Percentiles rank a stretch among this genome's conserved stretches.
These are phyloP conservation scores for Quercus wislizeni DNA, from an alignment of 306 rosid genomes.

Conservation along the genomic window DNA sequence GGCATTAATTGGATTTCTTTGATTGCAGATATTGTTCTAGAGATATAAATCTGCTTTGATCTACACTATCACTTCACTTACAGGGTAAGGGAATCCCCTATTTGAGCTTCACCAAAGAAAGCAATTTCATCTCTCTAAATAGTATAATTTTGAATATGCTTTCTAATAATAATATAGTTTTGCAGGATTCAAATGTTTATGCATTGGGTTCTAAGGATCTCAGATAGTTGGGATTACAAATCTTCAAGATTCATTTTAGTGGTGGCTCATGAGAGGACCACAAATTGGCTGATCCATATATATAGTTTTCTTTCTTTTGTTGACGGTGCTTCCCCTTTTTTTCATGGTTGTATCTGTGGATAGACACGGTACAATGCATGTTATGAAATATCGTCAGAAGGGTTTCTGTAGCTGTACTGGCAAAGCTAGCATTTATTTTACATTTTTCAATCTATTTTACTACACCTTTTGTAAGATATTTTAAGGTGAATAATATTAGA, in stretches of 20 bases:
- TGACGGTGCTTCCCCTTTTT: conserved; percentile 48
- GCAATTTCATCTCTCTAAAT: background rate
- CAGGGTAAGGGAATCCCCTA: conserved; percentile 33
- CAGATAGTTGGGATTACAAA: background rate
- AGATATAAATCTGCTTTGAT: conserved; percentile 50
- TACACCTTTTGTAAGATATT: conserved; percentile 44
- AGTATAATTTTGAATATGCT: background rate
- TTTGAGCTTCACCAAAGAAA: background rate
- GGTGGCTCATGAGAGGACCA: conserved; percentile 1
- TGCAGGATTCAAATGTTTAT: conserved; percentile 27
- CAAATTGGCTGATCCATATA: conserved; percentile 27
- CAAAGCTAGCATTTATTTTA: conserved; percentile 31
- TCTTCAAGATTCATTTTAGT: background rate
- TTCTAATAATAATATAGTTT: conserved; percentile 5
- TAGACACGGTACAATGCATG: conserved; percentile 56
- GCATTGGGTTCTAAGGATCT: conserved; percentile 26
- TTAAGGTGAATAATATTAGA: conserved; percentile 42
- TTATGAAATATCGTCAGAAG: conserved; percentile 37
- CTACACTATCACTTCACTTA: conserved; percentile 19
- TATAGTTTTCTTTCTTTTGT: conserved; percentile 28
- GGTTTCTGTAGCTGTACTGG: conserved; percentile 31
- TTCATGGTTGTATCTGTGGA: conserved; percentile 67
- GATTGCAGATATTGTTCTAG: conserved; percentile 90
- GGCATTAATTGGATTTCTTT: conserved; percentile 13
- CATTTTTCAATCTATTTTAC: conserved; percentile 32